Base-by-base conservation (phyloP, 2,329 filamentous ascomycete genomes). In the Falciphora oryzae region DNA sequence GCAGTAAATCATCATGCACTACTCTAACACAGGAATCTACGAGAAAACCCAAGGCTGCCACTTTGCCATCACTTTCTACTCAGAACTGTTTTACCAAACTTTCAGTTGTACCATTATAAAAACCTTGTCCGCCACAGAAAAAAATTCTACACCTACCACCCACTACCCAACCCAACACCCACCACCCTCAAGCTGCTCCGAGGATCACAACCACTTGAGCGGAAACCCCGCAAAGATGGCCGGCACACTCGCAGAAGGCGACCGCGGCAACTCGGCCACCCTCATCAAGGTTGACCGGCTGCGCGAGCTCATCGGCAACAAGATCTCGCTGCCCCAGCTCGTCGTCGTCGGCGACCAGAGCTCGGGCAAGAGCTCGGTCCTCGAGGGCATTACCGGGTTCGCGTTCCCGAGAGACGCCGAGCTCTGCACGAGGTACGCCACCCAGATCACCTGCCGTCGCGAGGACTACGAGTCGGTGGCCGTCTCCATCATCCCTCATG, bases 271-370 rank as follows among this genome's bases (percentile, higher is more conserved):
- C 63, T 68, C 68, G 53, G 62, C 62, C 7, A 66, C 71, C 4
- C 65, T 73, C 0, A 60, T 63, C 59, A 72, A 73, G 65, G 70
- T 74, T 32, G 71, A 74, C 63, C 66, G 65, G 50, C 67, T 74
- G 3, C 68, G 73, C 4, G 70, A 69, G 18, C 66, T 71, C 10
- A 72, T 74, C 25, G 69, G 70, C 10, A 61, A 67, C 2, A 56
- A 70, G 1, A 66, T 74, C 1, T 68, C 73, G 18, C 65, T 74
- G 0, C 73, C 73, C 13, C 66, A 68, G 78, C 91, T 95, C 69
- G 89, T 90, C 50, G 91, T 93, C 10, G 91, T 94, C 13, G 92
- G 92, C 66, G 92, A 91, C 69, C 92, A 95, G 73, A 93, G 90
- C 0, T 92, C 91, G 58, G 92, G 92, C 71, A 96, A 96, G 80